Conservation (phyloP, 768 basidiomycete species). For the Agaricus subrufescens region DNA sequence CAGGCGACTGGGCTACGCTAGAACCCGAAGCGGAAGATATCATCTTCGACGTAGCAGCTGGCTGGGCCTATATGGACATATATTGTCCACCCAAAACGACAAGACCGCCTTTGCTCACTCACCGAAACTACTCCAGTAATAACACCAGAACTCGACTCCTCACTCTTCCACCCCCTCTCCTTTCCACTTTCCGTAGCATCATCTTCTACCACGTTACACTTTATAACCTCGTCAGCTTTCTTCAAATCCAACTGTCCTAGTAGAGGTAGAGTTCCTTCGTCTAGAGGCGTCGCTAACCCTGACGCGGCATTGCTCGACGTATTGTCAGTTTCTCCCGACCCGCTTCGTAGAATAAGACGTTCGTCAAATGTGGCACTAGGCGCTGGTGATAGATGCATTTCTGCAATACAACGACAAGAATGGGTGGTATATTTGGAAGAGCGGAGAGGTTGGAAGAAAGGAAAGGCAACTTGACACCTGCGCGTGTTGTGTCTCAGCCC, state of each 20-base stretch:
- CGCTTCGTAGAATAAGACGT: slow-evolving; percentile 6
- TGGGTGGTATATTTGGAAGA: background rate
- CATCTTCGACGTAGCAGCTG: background rate
- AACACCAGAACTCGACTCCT: background rate
- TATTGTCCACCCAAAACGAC: background rate
- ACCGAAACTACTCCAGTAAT: background rate
- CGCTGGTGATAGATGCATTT: background rate
- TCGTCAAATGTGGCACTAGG: slow-evolving; percentile 6
- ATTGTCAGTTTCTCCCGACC: slow-evolving; percentile 4
- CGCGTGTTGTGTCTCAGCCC: slow-evolving; percentile 3
- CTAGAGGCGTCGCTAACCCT: background rate
- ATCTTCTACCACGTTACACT: background rate
- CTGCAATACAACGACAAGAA: background rate
- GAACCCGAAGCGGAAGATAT: background rate
- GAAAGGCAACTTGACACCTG: background rate
- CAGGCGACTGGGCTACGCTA: background rate
- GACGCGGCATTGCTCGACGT: background rate
- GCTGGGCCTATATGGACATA: background rate
- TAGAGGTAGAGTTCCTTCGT: background rate
- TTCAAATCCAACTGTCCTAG: background rate
- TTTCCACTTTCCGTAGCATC: background rate
- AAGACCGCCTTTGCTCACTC: background rate
- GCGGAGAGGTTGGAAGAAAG: background rate
- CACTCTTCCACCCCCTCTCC: background rate
- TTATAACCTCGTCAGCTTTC: background rate